These are phyloP conservation scores for Phaffia australis DNA, from an alignment of 768 basidiomycete genomes.

Conservation along the genomic window DNA sequence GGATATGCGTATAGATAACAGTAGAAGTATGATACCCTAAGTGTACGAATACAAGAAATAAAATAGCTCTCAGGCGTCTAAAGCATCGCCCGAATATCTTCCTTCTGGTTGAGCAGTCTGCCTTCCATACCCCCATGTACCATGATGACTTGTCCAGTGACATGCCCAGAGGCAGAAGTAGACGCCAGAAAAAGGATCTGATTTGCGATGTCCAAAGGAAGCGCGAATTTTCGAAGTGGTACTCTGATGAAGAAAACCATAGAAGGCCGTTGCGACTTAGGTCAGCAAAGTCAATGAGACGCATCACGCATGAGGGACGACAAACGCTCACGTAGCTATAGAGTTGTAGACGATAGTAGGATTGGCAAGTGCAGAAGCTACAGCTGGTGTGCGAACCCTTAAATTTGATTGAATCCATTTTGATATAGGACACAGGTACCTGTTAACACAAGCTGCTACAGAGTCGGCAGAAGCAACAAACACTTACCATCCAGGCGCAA, in stretches of 20 bases:
- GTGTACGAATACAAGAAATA: too few species aligned
- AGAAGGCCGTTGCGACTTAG: background rate
- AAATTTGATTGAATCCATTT: background rate
- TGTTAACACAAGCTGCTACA: background rate
- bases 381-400: slow-evolving; percentile 48
- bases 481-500: slow-evolving; percentile 54
- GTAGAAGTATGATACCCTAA: too few species aligned
- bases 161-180: slow-evolving; percentile 53
- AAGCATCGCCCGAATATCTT: background rate
- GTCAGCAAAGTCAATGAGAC: background rate
- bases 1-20: too few species aligned
- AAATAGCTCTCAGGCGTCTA: too few species aligned
- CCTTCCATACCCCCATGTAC: slow-evolving; percentile 73
- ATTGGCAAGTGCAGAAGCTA: slow-evolving; percentile 49
- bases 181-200: slow-evolving; percentile 58
- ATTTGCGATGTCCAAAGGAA: slow-evolving; percentile 53
- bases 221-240: slow-evolving; percentile 58
- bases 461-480: background rate
- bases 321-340: slow-evolving; percentile 52
- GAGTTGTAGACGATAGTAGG: slow-evolving; percentile 49
- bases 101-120: slow-evolving; percentile 41
- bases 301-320: background rate
- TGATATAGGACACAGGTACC: background rate
- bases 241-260: slow-evolving; percentile 43
- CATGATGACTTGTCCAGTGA: slow-evolving; percentile 60